Conservation (phyloP, 2,329 filamentous ascomycete genomes). For the Hymenoscyphus scutula region DNA sequence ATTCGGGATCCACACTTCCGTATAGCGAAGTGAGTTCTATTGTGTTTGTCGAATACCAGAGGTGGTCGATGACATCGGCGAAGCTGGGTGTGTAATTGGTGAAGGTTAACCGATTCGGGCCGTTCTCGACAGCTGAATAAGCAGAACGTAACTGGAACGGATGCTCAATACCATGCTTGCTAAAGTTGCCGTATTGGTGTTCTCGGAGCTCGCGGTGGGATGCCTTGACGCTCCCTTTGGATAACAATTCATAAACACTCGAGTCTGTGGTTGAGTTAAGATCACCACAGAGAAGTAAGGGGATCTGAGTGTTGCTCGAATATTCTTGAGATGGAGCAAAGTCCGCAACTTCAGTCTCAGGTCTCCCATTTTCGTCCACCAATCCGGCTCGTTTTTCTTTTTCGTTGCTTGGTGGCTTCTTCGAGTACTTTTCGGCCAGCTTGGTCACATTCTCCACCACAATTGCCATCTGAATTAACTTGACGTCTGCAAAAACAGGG, state of each 20-base stretch:
- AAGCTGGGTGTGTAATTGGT: slow-evolving; percentile 98
- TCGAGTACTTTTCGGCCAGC: slow-evolving; percentile 79
- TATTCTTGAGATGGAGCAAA: slow-evolving; percentile 86
- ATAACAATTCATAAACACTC: slow-evolving; percentile 87
- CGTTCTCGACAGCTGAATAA: slow-evolving; percentile 78
- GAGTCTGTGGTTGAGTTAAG: slow-evolving; percentile 90
- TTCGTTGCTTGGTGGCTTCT: slow-evolving; percentile 76
- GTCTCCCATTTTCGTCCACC: slow-evolving; percentile 43
- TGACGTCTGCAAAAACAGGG: slow-evolving; percentile 85
- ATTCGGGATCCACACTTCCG: slow-evolving; percentile 68
- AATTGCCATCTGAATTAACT: slow-evolving; percentile 93
- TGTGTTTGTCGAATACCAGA: slow-evolving; percentile 88
- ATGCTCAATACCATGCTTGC: slow-evolving; percentile 86
- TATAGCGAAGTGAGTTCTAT: slow-evolving; percentile 65
- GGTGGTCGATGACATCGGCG: slow-evolving; percentile 88
- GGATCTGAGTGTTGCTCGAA: slow-evolving; percentile 80
- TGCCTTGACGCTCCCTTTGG: slow-evolving; percentile 72
- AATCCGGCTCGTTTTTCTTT: slow-evolving; percentile 49
- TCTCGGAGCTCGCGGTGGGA: slow-evolving; percentile 77
- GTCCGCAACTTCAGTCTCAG: slow-evolving; percentile 52
- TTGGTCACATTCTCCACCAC: slow-evolving; percentile 89
- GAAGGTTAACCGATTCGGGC: slow-evolving; percentile 81
- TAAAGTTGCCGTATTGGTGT: slow-evolving; percentile 90
- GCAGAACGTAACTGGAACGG: slow-evolving; percentile 91
- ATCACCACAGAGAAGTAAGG: slow-evolving; percentile 87